These are phyloP conservation scores for Geoglossum cookeanum DNA, from an alignment of 2,329 filamentous ascomycete genomes.

Conservation along the genomic window DNA sequence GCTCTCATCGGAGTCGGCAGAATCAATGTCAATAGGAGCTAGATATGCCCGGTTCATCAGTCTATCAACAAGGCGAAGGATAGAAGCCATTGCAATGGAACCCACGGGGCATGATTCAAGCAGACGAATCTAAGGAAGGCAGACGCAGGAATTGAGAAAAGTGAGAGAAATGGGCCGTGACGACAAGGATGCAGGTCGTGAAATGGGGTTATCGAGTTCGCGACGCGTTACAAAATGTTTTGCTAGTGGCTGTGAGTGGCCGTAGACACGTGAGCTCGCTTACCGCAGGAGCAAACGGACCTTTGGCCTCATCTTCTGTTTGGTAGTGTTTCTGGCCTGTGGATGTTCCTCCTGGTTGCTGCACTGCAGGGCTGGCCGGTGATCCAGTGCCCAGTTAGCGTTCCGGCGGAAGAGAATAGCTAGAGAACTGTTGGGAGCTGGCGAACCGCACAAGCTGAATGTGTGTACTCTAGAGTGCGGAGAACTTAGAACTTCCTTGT, in stretches of 20 bases:
- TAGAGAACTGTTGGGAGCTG: too few relatives aligned
- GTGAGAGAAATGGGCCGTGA: background rate
- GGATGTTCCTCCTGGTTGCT: too few relatives aligned
- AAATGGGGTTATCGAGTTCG: background rate
- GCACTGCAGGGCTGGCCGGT: too few relatives aligned
- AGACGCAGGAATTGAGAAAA: too few relatives aligned
- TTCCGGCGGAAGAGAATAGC: too few relatives aligned
- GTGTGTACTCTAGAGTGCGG: too few relatives aligned
- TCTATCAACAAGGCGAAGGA: background rate
- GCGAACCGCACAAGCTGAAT: too few relatives aligned
- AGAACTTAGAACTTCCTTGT: too few relatives aligned
- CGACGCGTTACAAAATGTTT: background rate
- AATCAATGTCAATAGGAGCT: background rate
- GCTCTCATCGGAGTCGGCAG: background rate
- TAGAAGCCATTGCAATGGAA: background rate
- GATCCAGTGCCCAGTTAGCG: too few relatives aligned
- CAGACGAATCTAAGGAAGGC: background rate
- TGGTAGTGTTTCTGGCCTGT: too few relatives aligned
- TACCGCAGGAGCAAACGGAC: background rate
- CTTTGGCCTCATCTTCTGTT: too few relatives aligned
- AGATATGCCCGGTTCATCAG: background rate
- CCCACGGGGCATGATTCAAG: background rate
- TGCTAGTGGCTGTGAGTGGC: background rate
- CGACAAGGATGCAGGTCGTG: background rate
- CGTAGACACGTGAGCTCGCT: background rate